These are phyloP conservation scores for Penicillium taxi DNA, from an alignment of 495 filamentous ascomycete genomes.

Conservation along the genomic window DNA sequence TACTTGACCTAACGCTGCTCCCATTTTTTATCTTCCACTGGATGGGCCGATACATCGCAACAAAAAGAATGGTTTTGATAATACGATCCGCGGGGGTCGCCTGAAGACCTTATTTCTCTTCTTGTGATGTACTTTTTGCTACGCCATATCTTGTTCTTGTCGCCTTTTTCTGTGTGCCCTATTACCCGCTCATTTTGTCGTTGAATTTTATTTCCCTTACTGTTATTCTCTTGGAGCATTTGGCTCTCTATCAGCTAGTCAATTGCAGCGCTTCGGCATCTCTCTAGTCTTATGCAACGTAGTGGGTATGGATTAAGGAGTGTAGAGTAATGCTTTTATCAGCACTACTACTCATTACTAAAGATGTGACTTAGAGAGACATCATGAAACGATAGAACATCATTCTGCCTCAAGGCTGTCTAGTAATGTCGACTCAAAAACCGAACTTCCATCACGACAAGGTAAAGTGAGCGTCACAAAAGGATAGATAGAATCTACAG, in stretches of 20 bases:
- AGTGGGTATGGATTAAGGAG: neutral
- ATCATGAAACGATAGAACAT: too few species aligned
- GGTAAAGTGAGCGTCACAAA: too few species aligned
- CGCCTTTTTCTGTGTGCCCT: conserved; percentile 35
- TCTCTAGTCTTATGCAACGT: conserved; percentile 1
- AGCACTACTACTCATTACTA: too few species aligned
- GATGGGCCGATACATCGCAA: conserved; percentile 26
- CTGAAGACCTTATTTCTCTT: conserved; percentile 33
- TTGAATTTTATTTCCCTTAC: conserved; percentile 16
- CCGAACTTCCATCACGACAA: too few species aligned
- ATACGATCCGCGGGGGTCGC: conserved; percentile 20
- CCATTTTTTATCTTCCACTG: conserved; percentile 21
- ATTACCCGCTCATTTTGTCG: conserved; percentile 24
- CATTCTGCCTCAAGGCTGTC: too few species aligned
- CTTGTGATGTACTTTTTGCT: conserved; percentile 50
- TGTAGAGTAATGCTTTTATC: too few species aligned
- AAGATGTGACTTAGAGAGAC: too few species aligned
- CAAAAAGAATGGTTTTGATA: conserved; percentile 30
- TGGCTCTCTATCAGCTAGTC: conserved; percentile 18
- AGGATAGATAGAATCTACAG: too few species aligned
- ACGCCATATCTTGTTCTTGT: conserved; percentile 42
- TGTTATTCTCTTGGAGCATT: conserved; percentile 10
- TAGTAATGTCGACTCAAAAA: too few species aligned
- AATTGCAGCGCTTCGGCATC: conserved; percentile 29
- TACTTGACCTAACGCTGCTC: conserved; percentile 19